Conservation (phyloP, 2,329 filamentous ascomycete genomes). For the Magnaporthiopsis rhizophila region DNA sequence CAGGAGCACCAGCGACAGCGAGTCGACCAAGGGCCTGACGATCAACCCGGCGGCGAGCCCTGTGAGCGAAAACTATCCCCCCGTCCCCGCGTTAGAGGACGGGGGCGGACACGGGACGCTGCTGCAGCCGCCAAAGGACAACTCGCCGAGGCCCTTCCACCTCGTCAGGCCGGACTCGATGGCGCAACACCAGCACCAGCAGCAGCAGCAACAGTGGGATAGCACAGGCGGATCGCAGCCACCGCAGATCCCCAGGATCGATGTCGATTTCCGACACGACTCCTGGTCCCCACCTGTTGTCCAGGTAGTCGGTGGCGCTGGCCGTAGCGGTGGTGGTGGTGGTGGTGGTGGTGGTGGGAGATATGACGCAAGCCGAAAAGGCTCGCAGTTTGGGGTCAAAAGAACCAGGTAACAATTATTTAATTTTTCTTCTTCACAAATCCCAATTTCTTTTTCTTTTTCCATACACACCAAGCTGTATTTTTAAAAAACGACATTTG, state of each 20-base stretch:
- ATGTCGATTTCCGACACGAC: background rate
- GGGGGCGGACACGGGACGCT: too few species aligned
- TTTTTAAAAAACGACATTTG: background rate
- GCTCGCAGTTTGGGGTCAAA: background rate
- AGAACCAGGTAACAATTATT: background rate
- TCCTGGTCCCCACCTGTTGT: background rate
- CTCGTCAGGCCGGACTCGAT: too few species aligned
- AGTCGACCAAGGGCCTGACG: background rate
- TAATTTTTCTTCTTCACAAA: background rate
- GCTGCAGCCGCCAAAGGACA: too few species aligned
- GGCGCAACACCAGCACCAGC: too few species aligned
- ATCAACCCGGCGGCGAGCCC: background rate
- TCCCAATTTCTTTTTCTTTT: background rate
- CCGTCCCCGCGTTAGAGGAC: too few species aligned
- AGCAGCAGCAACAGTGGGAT: too few species aligned
- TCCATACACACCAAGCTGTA: background rate
- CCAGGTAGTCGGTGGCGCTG: too few species aligned
- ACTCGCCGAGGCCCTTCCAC: conserved; percentile 16
- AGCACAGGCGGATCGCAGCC: background rate
- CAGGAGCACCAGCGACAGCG: background rate
- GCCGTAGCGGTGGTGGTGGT: too few species aligned
- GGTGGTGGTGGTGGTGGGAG: too few species aligned
- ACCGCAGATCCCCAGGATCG: background rate
- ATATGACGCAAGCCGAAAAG: background rate
- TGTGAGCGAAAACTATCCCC: background rate